Conservation (phyloP, 225 moss, liverwort and hornwort genomes). For the Lunularia cruciata region DNA sequence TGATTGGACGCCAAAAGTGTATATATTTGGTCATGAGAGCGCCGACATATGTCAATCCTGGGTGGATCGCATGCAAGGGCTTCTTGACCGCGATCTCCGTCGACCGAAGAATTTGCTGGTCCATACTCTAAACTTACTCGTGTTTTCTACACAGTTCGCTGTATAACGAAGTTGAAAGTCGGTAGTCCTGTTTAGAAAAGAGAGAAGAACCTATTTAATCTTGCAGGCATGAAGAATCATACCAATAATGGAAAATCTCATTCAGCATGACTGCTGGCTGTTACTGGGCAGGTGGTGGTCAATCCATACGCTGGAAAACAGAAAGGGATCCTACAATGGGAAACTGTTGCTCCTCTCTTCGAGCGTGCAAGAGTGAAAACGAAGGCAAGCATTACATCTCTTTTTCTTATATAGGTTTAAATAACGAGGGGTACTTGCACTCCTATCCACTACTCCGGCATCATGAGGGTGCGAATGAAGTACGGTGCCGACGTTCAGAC, state of each 20-base stretch:
- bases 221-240: not conserved
- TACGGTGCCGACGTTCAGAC: not conserved
- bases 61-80: slow-evolving; percentile 47
- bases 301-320: slow-evolving; percentile 90
- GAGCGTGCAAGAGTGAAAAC: slow-evolving; percentile 66
- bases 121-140: no score
- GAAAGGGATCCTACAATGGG: slow-evolving; percentile 60
- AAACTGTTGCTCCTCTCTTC: slow-evolving; percentile 68
- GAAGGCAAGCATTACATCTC: slow-evolving; percentile 41
- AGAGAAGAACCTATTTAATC: not conserved
- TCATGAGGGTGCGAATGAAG: not conserved
- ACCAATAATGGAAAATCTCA: not conserved
- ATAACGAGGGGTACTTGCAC: not conserved
- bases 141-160: not conserved
- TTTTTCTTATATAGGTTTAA: not conserved
- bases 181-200: not conserved
- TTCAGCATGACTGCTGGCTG: not conserved
- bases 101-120: slow-evolving; percentile 85
- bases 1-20: slow-evolving; percentile 43
- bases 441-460: not conserved
- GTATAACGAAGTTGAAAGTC: not conserved
- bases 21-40: slow-evolving; percentile 39
- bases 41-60: slow-evolving; percentile 47
- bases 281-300: slow-evolving; percentile 70
- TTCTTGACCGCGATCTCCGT: slow-evolving; percentile 49